Base-by-base conservation (phyloP, 352 stramenopile species). In the Phytophthora meadii region DNA sequence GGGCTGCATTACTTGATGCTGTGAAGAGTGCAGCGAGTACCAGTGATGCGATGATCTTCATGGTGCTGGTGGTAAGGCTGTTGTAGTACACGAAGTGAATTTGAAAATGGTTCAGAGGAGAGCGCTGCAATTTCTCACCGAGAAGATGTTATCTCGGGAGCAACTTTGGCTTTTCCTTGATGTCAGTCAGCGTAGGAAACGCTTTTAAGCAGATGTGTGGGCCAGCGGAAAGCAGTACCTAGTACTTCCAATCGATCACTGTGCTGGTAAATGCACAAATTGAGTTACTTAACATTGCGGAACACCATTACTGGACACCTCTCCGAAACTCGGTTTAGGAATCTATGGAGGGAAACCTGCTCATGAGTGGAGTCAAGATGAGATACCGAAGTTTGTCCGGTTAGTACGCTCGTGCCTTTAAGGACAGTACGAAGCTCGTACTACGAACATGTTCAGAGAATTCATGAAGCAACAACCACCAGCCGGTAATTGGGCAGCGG, bases 11-110 rank as follows among this genome's bases (percentile, higher is more conserved):
- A 25, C 44, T 61, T 5, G 56, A 71, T 17, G 37, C 57, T 6
- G 40, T 15, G 19, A 62, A 30, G 25, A 71, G 34, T 24, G 56
- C 2, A 10, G 30, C 42, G n/a, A 71, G 9, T 34, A 57, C n/a
- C 22, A 71, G 14, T 14, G 44, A 54, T 22, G 30, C 25, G 25
- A 71, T 14, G 27, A 68, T 19, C 50, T 71, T 56, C 63, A 68
- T 71, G 12, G 14, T 22, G 28, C 42, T 19, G 49, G 7, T 5
- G 6, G 24, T 11, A 44, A 36, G 30, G 30, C 30, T 36, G 30
- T 10, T 37, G 45, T n/a, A 8, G 19, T 12, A 40, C 45, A 22
- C 55, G 45, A 58, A 67, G 63, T 24, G 52, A 71, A 63, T 63
- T 63, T 37, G 36, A 17, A 39, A 71, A 50, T 71, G 57, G 8